Evolutionary conservation across 2,329 filamentous ascomycete genomes (phyloP).

Genomic region (Ophioceras dolichostomum): DNA sequence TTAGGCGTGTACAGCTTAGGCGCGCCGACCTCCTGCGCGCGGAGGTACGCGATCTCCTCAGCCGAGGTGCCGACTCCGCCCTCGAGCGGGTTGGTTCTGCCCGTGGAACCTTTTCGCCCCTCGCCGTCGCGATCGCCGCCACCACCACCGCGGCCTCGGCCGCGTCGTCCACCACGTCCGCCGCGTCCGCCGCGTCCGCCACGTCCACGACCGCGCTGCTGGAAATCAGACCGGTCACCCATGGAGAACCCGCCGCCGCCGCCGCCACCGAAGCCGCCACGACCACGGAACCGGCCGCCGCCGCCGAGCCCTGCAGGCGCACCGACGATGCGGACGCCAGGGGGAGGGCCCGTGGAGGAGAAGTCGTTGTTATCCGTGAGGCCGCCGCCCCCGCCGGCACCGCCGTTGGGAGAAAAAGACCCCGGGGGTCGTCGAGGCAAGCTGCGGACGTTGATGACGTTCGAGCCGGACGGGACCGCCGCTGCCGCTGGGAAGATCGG

Average conservation of each 20-base stretch:
- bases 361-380: neutral
- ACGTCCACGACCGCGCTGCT: neutral
- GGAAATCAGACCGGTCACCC: too few species aligned
- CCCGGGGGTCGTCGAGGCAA: neutral
- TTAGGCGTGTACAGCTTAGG: conserved; percentile 18
- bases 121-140: conserved; percentile 3
- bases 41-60: conserved; percentile 13
- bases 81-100: neutral
- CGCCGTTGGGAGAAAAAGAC: too few species aligned
- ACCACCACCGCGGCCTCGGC: conserved; percentile 4
- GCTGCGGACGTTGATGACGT: conserved; percentile 6
- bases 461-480: conserved; percentile 10
- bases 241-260: too few species aligned
- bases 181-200: neutral
- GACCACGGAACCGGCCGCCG: neutral
- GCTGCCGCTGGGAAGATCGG: too few species aligned
- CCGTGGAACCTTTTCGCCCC: conserved; percentile 1
- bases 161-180: neutral
- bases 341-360: conserved; percentile 6
- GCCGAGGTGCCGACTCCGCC: conserved; percentile 4
- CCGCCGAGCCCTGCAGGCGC: too few species aligned
- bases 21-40: conserved; percentile 16
- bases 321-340: neutral
- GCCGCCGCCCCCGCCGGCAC: conserved; percentile 5
- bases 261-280: neutral